phyloP scores from a whole-genome alignment of 345 rosid species.

The Noccaea caerulescens region DNA sequence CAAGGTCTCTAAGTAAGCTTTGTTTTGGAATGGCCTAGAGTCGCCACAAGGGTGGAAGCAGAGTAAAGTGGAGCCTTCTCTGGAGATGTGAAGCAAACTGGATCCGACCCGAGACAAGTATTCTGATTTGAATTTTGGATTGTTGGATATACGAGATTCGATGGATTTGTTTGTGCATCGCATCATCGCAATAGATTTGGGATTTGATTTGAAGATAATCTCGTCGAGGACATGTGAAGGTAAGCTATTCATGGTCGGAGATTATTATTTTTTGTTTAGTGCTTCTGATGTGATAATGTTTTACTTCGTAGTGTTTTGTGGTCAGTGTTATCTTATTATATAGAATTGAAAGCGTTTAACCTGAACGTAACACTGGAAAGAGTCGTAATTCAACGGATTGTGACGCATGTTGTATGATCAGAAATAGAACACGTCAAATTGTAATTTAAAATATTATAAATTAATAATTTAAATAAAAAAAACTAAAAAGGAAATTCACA shows the following conservation, averaged over 20 bases:
- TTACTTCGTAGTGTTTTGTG: neutral
- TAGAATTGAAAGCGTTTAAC: too few relatives aligned
- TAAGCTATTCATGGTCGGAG: neutral
- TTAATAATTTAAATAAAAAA: too few relatives aligned
- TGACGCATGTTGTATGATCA: too few relatives aligned
- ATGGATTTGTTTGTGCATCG: neutral
- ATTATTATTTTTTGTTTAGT: neutral
- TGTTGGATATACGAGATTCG: neutral
- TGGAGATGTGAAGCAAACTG: slow-evolving; percentile 16
- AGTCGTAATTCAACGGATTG: too few relatives aligned
- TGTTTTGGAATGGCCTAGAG: neutral
- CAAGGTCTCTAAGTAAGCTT: neutral
- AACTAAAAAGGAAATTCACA: too few relatives aligned
- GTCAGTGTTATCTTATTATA: too few relatives aligned
- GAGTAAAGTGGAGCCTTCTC: neutral
- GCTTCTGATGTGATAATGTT: neutral
- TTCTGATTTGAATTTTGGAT: neutral
- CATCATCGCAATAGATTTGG: slow-evolving; percentile 7
- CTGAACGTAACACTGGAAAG: too few relatives aligned
- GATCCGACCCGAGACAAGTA: neutral
- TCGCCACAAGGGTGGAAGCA: neutral
- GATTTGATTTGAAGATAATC: slow-evolving; percentile 22
- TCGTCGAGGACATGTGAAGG: neutral
- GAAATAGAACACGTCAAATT: too few relatives aligned
- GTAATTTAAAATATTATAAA: too few relatives aligned